These are phyloP conservation scores for Aegilops speltoides DNA, from an alignment of 176 grass and related monocot species.

Conservation along the genomic window DNA sequence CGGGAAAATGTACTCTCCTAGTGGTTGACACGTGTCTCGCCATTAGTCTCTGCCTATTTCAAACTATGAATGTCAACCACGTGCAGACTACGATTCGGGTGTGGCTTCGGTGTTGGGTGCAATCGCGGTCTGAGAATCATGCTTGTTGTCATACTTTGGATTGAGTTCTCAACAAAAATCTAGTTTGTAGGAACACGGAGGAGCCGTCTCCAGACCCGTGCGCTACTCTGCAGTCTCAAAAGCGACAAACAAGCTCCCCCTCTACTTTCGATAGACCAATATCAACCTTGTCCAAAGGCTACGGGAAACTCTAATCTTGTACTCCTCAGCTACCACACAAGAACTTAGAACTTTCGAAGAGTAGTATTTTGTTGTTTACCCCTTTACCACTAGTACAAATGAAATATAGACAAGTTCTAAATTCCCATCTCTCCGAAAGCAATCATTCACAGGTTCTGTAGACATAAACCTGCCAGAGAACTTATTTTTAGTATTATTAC, in stretches of 20 bases:
- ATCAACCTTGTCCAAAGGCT: too few relatives aligned
- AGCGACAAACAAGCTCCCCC: background rate
- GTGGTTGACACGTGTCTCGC: background rate
- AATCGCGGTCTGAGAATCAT: background rate
- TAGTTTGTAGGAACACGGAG: background rate
- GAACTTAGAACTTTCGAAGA: constrained; percentile 50
- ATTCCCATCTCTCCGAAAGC: background rate
- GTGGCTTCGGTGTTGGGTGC: background rate
- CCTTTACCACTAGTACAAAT: too few relatives aligned
- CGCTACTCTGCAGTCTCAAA: background rate
- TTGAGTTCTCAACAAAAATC: background rate
- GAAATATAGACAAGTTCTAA: background rate
- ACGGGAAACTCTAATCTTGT: background rate
- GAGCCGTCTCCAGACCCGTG: background rate
- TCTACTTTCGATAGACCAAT: too few relatives aligned
- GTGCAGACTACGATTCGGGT: background rate
- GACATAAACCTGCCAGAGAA: background rate
- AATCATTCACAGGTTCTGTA: background rate
- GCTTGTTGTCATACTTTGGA: background rate
- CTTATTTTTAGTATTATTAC: background rate
- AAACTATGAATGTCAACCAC: background rate
- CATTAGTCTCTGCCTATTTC: background rate
- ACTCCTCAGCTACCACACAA: constrained; percentile 47
- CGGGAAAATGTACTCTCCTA: background rate
- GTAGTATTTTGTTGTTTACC: too few relatives aligned